These are phyloP conservation scores for Blastomyces emzantsi DNA, from an alignment of 2,329 filamentous ascomycete species.

Conservation along the genomic window DNA sequence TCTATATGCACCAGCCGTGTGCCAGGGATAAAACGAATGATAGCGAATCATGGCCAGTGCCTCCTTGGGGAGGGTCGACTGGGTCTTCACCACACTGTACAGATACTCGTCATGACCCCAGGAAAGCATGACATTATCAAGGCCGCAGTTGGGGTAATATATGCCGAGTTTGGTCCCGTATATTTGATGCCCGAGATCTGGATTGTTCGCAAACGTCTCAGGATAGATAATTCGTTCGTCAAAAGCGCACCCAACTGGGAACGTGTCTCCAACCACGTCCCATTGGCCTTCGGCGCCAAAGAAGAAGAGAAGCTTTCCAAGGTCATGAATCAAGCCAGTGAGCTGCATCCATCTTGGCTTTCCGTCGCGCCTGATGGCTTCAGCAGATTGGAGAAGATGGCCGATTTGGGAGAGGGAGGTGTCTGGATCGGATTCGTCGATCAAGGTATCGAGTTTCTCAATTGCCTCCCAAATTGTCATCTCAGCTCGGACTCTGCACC, in stretches of 20 bases:
- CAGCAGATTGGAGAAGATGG: slow-evolving; percentile 79
- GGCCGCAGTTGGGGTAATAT: slow-evolving; percentile 66
- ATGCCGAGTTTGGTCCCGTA: slow-evolving; percentile 72
- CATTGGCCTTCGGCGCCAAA: slow-evolving; percentile 73
- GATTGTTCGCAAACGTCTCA: slow-evolving; percentile 64
- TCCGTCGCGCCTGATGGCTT: slow-evolving; percentile 75
- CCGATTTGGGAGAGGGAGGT: slow-evolving; percentile 82
- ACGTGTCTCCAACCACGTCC: slow-evolving; percentile 70
- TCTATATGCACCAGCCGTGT: slow-evolving; percentile 67
- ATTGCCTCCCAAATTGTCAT: slow-evolving; percentile 91
- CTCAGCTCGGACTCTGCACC: slow-evolving; percentile 57
- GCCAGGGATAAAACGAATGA: slow-evolving; percentile 91
- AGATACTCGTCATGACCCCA: slow-evolving; percentile 56
- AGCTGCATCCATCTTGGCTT: slow-evolving; percentile 29
- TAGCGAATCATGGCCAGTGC: slow-evolving; percentile 88
- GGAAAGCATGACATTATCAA: slow-evolving; percentile 80
- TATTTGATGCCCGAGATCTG: slow-evolving; percentile 60
- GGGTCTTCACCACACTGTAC: slow-evolving; percentile 77
- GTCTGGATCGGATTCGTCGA: slow-evolving; percentile 87
- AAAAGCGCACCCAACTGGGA: slow-evolving; percentile 40
- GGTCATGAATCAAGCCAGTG: slow-evolving; percentile 30
- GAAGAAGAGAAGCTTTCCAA: slow-evolving; percentile 27
- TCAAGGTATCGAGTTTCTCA: slow-evolving; percentile 82
- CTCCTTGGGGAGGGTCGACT: slow-evolving; percentile 68
- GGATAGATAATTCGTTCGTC: slow-evolving; percentile 71